Evolutionary conservation across 257 asterid species (phyloP), one percentile per base, ranked within the genome.

Genomic region (Jaltomata sinuosa): DNA sequence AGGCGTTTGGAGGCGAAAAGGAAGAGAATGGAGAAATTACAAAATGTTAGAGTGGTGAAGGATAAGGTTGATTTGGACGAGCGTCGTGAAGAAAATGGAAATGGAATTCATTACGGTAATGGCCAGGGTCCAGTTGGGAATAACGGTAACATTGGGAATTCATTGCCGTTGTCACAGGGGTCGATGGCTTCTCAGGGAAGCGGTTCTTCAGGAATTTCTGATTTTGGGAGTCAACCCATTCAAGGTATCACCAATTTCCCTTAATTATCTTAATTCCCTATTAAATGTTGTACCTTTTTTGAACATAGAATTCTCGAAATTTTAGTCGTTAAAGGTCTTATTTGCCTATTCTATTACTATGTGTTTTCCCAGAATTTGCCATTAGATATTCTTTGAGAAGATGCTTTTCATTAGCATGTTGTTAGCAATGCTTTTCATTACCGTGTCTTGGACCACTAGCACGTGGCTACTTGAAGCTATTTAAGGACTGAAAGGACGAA

Each of bases 1-100:
- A 87, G 90, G 91, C 93, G 98, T 25, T 80, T 91, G 93, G 98
- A 92, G 86, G 99, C 96, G 1, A 89, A 90, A 84, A 91, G 87
- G 83, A 93, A 92, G 82, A 87, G 97, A 61, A 85, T 89, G 91
- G 94, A 90, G 90, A 96, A 92, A 79, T n/a, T 92, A 83, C 93
- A 86, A 92, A 84, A 65, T 87, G 83, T 78, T 83, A 90, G 93
- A 49, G 87, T 83, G 76, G 86, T 87, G 54, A 89, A 83, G 36
- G 94, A 84, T 8, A 88, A 62, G 57, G 83, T 68, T 54, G 87
- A 85, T 38, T 53, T 52, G 8, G 86, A 83, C 42, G 94, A 88
- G 53, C 87, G 62, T 55, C 80, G 45, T 19, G 89, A 88, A 52
- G 89, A 86, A 53, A 86, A 42, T 32, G 88, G 69, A 38, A 83